Evolutionary conservation across 1,139 yeast species (phyloP).

Genomic region (Hanseniaspora uvarum): DNA sequence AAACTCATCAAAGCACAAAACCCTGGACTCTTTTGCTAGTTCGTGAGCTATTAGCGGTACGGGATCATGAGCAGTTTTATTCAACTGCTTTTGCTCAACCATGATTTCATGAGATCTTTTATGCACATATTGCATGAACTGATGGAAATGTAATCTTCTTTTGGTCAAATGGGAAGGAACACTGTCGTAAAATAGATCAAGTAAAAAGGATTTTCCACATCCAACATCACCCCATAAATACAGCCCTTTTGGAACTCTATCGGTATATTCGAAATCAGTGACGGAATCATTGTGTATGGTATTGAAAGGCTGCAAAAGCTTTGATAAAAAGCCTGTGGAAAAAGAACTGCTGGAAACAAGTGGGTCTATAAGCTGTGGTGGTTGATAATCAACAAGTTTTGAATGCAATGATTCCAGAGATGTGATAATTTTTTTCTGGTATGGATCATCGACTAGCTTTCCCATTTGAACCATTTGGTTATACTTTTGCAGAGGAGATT

Average conservation of each 20-base stretch:
- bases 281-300: conserved; percentile 17
- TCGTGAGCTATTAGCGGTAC: conserved; percentile 78
- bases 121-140: conserved; percentile 90
- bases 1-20: conserved; percentile 89
- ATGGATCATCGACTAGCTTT: conserved; percentile 51
- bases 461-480: conserved; percentile 45
- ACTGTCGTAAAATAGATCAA: conserved; percentile 85
- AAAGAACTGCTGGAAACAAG: conserved; percentile 38
- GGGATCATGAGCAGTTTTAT: conserved; percentile 49
- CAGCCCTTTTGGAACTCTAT: conserved; percentile 59
- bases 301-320: conserved; percentile 20
- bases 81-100: conserved; percentile 39
- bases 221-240: conserved; percentile 96
- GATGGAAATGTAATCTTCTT: conserved; percentile 82
- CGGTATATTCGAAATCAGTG: conserved; percentile 20
- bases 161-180: conserved; percentile 69
- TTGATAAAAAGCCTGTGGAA: conserved; percentile 33
- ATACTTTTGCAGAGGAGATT: conserved; percentile 51
- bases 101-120: conserved; percentile 67
- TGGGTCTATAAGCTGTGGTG: conserved; percentile 48
- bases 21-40: conserved; percentile 62
- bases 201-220: conserved; percentile 94
- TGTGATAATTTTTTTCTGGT: conserved; percentile 52
- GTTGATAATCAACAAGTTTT: conserved; percentile 40
- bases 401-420: conserved; percentile 46